phyloP scores from a whole-genome alignment of 2,329 filamentous ascomycete genomes.

The Colletotrichum filicis region DNA sequence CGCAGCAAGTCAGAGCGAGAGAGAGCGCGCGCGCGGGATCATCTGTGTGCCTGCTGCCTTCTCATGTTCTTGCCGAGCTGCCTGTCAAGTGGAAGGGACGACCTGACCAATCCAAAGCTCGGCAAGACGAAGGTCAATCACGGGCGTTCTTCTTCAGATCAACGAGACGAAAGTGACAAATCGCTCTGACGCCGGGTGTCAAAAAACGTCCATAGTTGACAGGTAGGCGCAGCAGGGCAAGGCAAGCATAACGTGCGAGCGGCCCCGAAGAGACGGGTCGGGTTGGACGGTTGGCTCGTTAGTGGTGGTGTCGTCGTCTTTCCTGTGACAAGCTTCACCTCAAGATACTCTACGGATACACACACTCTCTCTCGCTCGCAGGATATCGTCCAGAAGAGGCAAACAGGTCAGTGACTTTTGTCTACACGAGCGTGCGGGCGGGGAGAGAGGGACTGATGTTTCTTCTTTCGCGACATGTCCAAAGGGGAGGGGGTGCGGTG shows the following conservation, averaged over 20 bases:
- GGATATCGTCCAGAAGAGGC: constrained; percentile 31
- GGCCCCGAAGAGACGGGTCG: neutral
- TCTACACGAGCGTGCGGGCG: neutral
- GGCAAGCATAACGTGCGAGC: neutral
- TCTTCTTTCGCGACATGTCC: constrained; percentile 26
- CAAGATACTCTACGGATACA: neutral
- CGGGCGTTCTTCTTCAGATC: neutral
- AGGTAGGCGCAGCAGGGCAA: neutral
- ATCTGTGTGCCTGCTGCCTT: constrained; percentile 7
- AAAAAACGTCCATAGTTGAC: constrained; percentile 31
- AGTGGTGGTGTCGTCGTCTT: neutral
- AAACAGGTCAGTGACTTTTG: constrained; percentile 15
- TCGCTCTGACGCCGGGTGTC: constrained; percentile 17
- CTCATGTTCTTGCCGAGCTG: constrained; percentile 15
- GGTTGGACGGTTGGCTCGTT: neutral
- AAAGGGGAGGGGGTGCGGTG: constrained; percentile 16
- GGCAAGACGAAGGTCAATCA: constrained; percentile 10
- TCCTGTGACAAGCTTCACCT: constrained; percentile 33
- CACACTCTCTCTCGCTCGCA: constrained; percentile 5
- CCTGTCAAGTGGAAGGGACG: neutral
- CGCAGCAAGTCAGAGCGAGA: neutral
- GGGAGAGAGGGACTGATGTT: constrained; percentile 26
- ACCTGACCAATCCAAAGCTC: constrained; percentile 24
- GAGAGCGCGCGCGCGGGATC: neutral
- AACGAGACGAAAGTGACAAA: constrained; percentile 21